phyloP scores from a whole-genome alignment of 2,329 filamentous ascomycete genomes.

The Triangularia setosa region DNA sequence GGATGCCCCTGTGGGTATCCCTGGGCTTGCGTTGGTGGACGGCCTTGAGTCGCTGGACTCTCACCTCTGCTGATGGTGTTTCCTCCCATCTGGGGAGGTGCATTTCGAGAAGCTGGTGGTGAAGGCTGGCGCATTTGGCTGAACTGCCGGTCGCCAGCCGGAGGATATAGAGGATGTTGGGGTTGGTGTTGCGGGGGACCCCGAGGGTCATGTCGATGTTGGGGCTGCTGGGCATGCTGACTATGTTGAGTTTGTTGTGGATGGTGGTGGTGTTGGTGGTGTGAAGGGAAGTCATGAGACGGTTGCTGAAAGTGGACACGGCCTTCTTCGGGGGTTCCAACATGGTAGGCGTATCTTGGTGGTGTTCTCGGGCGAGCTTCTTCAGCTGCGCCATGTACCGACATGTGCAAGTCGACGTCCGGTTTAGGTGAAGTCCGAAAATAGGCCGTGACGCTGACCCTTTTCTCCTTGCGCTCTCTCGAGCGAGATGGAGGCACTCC shows the following conservation, averaged over 20 bases:
- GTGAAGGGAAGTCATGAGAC: background rate
- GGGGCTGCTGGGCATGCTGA: background rate
- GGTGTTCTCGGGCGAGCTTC: background rate
- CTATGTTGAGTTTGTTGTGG: background rate
- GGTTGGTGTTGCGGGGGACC: background rate
- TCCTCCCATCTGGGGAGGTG: background rate
- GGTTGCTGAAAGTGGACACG: background rate
- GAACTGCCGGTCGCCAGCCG: background rate
- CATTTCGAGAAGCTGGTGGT: background rate
- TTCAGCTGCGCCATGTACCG: slow-evolving; percentile 24
- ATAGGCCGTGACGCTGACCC: slow-evolving; percentile 42
- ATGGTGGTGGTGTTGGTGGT: background rate
- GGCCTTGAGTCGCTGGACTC: background rate
- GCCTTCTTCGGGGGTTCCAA: background rate
- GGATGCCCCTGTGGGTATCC: background rate
- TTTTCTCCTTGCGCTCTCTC: slow-evolving; percentile 34
- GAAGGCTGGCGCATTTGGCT: background rate
- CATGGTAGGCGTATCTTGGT: background rate
- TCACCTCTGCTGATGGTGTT: background rate
- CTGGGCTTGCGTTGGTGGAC: background rate
- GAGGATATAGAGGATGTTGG: background rate
- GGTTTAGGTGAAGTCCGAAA: slow-evolving; percentile 40
- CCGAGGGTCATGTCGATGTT: background rate
- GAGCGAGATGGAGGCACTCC: background rate
- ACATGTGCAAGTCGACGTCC: slow-evolving; percentile 30